Base-by-base conservation (phyloP, 106 monocot genomes). In the Xerophyta viscosa region DNA sequence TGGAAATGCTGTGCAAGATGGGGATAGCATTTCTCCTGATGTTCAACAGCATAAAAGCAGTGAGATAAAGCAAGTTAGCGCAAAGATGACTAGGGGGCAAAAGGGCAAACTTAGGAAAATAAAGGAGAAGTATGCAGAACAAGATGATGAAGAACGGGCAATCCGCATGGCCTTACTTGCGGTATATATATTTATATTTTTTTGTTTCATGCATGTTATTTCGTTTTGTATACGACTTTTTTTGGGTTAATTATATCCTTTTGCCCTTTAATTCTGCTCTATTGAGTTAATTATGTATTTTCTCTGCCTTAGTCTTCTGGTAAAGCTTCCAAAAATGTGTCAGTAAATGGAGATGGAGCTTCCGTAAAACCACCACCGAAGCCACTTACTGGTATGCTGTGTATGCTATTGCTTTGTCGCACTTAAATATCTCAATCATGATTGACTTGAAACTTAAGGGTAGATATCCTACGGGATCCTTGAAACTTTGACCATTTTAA, bases 111-210 rank as follows among this genome's bases (percentile, higher is more conserved):
- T 90, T 50, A 98, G 83, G 71, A 98, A 98, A 71, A 98, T 90
- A 8, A 90, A 90, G 61, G 90, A 83, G 50, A 98, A 98, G 66
- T 98, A 98, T 82, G 85, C 86, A 44, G 86, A 86, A 41, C 98
- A 98, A 61, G 98, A 98, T 64, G 98, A 90, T 27, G 98, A 98
- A 73, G 98, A 98, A 71, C 73, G 98, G 66, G 69, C 65, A 43
- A 86, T 90, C 61, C 78, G 90, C 11, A 90, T 98, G 98, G 77
- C 98, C 59, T 80, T 98, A 56, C 74, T 98, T 58, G 89, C 90
- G 41, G 98, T 98, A 61, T 72, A 72, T 71, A n/a, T 47, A 8
- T 8, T 24, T 36, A 18, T 13, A 26, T 61, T 49, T 47, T 14
- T 31, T 50, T 59, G 51, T 14, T 1, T 51, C 50, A 33, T 10